phyloP scores from a whole-genome alignment of 2,329 filamentous ascomycete genomes.

The Colletotrichum falcatum region DNA sequence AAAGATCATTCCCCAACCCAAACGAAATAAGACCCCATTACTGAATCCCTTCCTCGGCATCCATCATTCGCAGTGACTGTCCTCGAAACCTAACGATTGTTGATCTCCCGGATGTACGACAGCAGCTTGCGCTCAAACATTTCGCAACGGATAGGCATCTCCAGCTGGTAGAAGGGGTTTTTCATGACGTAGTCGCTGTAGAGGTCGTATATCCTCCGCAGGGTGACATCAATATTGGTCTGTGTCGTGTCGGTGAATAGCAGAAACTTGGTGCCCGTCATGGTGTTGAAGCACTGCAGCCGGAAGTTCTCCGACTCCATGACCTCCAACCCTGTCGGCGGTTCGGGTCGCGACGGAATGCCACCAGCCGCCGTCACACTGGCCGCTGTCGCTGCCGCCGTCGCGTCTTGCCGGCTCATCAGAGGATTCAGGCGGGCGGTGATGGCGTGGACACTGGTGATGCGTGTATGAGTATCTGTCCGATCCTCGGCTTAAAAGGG shows the following conservation, averaged over 20 bases:
- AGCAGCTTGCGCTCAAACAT: slow-evolving; percentile 90
- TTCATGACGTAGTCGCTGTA: slow-evolving; percentile 99
- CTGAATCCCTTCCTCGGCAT: neutral
- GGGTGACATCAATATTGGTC: slow-evolving; percentile 85
- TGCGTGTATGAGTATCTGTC: slow-evolving; percentile 32
- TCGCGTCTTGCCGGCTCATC: slow-evolving; percentile 54
- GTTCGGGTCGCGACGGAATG: slow-evolving; percentile 66
- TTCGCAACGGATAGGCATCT: slow-evolving; percentile 97
- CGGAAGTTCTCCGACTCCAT: slow-evolving; percentile 95
- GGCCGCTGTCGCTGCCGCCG: slow-evolving; percentile 51
- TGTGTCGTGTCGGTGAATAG: slow-evolving; percentile 93
- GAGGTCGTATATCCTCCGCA: slow-evolving; percentile 89
- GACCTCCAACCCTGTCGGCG: slow-evolving; percentile 85
- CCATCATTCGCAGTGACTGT: neutral
- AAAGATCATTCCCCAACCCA: slow-evolving; percentile 11
- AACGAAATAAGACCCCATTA: neutral
- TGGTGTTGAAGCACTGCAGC: slow-evolving; percentile 93
- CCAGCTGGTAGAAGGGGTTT: slow-evolving; percentile 97
- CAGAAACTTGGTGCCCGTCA: slow-evolving; percentile 95
- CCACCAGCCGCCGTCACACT: slow-evolving; percentile 46
- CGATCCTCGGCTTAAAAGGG: slow-evolving; percentile 26
- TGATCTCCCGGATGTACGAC: slow-evolving; percentile 82
- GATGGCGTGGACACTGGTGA: slow-evolving; percentile 74
- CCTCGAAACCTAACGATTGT: slow-evolving; percentile 60
- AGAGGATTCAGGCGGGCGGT: slow-evolving; percentile 72